Evolutionary conservation across 495 filamentous ascomycete genomes (phyloP), one percentile per base, ranked within the genome.

Genomic region (Aspergillus nidulans): DNA sequence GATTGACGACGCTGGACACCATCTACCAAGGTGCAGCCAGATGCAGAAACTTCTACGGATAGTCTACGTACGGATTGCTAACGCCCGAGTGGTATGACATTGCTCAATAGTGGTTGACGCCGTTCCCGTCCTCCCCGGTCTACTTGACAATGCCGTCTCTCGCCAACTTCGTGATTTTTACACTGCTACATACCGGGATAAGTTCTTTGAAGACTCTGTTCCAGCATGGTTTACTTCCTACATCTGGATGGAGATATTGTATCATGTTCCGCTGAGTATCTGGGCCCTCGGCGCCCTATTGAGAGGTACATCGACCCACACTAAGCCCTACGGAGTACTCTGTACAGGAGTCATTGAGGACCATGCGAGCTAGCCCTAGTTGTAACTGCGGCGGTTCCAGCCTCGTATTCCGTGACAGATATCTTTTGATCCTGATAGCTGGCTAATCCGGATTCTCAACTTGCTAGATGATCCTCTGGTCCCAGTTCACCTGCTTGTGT

Each of bases 221-320:
- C 84, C 88, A 0, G 73, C 73, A 42, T 96, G 89, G 85, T 92
- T 92, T 68, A 72, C 69, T 2, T 60, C 81, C 4, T 92, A 86
- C 65, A 71, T 84, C 24, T 84, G 78, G 67, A 75, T 90, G 66
- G 90, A 95, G 71, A 58, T 84, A 25, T 51, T 85, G 32, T 85
- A 87, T 61, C 82, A 90, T 57, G 64, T 86, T 2, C 90, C 90
- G 1, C 60, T 86, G 15, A 85, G 83, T 45, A 39, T 89, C 1
- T 92, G 86, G 81, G 82, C 79, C 0, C 67, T 86, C 36, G 60
- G 74, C 44, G 83, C 68, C 3, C 64, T 87, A 7, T 56, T 72
- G 28, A 59, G 66, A 61, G 76, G 83, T 84, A 74, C 67, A 12
- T 12, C 30, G 75, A 52, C 26, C 8, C 41, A n/a, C 24, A n/a